Percentiles rank a stretch among this genome's conserved stretches.
These are phyloP conservation scores for Jacaranda mimosifolia DNA, from an alignment of 257 asterid genomes.

Conservation along the genomic window DNA sequence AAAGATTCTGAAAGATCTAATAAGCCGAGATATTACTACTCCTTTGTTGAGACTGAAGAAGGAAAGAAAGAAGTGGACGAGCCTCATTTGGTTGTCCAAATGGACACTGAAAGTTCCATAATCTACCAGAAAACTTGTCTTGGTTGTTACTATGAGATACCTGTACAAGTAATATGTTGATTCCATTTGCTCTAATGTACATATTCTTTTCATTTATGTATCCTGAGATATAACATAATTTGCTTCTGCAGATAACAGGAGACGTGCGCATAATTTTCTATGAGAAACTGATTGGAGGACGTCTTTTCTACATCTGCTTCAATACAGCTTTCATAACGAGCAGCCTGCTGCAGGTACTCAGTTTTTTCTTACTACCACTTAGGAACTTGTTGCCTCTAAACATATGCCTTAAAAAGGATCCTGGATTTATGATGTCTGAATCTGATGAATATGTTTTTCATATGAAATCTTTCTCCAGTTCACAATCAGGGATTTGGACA, in stretches of 20 bases:
- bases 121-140: conserved; percentile 77
- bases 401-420: no score
- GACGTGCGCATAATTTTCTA: conserved; percentile 79
- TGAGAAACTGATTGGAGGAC: conserved; percentile 76
- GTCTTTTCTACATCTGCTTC: conserved; percentile 81
- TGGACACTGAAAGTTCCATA: conserved; percentile 84
- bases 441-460: background rate
- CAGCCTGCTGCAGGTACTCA: conserved; percentile 71
- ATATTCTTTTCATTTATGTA: background rate
- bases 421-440: background rate
- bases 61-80: conserved; percentile 50
- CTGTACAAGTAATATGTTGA: conserved; percentile 59
- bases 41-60: conserved; percentile 61
- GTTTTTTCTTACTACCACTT: background rate
- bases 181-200: no score
- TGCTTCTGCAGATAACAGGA: conserved; percentile 57
- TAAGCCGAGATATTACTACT: conserved; percentile 66
- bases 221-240: background rate
- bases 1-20: conserved; percentile 50
- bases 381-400: no score
- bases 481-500: conserved; percentile 65
- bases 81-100: conserved; percentile 76
- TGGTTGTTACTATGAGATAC: conserved; percentile 65
- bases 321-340: conserved; percentile 76
- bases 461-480: conserved; percentile 50